Percentiles rank a stretch among this genome's conserved stretches.
These are phyloP conservation scores for Aspergillus panamensis DNA, from an alignment of 495 filamentous ascomycete genomes.

Conservation along the genomic window DNA sequence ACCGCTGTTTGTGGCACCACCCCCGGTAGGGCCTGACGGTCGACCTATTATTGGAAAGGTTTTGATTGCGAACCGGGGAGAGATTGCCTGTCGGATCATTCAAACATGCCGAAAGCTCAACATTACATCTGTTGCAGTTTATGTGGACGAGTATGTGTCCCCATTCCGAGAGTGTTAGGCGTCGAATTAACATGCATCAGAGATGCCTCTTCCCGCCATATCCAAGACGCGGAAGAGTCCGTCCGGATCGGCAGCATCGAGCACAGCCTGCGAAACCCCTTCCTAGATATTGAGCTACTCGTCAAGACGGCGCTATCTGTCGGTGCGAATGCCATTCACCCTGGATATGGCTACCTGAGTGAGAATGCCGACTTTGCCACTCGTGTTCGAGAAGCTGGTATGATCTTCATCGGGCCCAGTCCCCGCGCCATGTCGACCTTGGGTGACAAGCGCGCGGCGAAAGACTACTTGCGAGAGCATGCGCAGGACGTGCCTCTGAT, in stretches of 20 bases:
- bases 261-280: slow-evolving; percentile 38
- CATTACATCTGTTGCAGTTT: slow-evolving; percentile 46
- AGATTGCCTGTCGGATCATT: slow-evolving; percentile 49
- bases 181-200: slow-evolving; percentile 23
- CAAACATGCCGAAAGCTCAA: slow-evolving; percentile 33
- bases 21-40: slow-evolving; percentile 13
- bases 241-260: slow-evolving; percentile 26
- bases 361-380: slow-evolving; percentile 49
- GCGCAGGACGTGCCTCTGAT: slow-evolving; percentile 80
- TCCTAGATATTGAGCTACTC: slow-evolving; percentile 79
- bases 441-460: slow-evolving; percentile 51
- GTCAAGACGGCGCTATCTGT: slow-evolving; percentile 67
- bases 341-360: slow-evolving; percentile 57
- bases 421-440: slow-evolving; percentile 41
- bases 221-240: slow-evolving; percentile 24
- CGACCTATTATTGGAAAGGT: slow-evolving; percentile 22
- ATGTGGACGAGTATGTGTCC: slow-evolving; percentile 29
- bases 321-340: slow-evolving; percentile 61
- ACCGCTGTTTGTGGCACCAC: slow-evolving; percentile 20
- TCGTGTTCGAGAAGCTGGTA: slow-evolving; percentile 41
- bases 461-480: slow-evolving; percentile 19
- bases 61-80: slow-evolving; percentile 47
- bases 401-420: slow-evolving; percentile 50
- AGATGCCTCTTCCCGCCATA: slow-evolving; percentile 24
- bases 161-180: not conserved